These are phyloP conservation scores for Rhinocladiella similis DNA, from an alignment of 2,329 filamentous ascomycete genomes.

Conservation along the genomic window DNA sequence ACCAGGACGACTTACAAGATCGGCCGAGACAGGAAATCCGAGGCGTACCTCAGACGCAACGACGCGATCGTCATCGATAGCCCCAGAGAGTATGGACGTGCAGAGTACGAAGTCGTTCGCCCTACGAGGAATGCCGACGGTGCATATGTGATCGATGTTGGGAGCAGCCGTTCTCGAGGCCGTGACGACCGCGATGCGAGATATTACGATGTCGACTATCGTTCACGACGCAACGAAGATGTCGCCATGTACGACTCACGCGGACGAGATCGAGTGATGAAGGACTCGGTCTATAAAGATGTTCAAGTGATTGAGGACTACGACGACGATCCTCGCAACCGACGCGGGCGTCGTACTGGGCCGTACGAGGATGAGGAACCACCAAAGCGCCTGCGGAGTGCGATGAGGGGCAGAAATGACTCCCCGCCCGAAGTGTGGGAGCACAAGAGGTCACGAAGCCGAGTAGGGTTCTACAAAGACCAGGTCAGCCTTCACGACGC, in stretches of 20 bases:
- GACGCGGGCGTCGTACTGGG: conserved; percentile 9
- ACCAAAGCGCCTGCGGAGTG: conserved; percentile 9
- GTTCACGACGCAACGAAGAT: conserved; percentile 9
- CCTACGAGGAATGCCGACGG: conserved; percentile 21
- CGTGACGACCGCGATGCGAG: conserved; percentile 10
- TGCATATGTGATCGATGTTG: conserved; percentile 21
- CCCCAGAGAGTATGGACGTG: conserved; percentile 11
- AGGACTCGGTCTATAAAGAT: conserved; percentile 15
- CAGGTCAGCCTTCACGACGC: conserved; percentile 25
- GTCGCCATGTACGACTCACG: conserved; percentile 10
- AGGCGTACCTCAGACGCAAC: conserved; percentile 20
- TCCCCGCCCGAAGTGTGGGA: conserved; percentile 11
- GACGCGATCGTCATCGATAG: conserved; percentile 19
- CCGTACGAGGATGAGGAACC: conserved; percentile 11
- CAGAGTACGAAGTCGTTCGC: conserved; percentile 24
- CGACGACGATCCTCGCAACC: conserved; percentile 14
- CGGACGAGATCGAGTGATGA: conserved; percentile 10
- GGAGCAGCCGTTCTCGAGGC: conserved; percentile 1
- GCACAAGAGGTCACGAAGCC: conserved; percentile 14
- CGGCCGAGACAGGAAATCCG: conserved; percentile 20
- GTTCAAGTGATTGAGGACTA: conserved; percentile 24
- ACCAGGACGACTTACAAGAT: conserved; percentile 23
- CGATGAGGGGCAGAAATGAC: conserved; percentile 20
- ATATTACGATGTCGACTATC: conserved; percentile 2
- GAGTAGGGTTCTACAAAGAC: conserved; percentile 22